A percentile compares a stretch with the other conserved stretches of the same genome.
phyloP scores from a whole-genome alignment of 768 basidiomycete species.

The Imleria badia region DNA sequence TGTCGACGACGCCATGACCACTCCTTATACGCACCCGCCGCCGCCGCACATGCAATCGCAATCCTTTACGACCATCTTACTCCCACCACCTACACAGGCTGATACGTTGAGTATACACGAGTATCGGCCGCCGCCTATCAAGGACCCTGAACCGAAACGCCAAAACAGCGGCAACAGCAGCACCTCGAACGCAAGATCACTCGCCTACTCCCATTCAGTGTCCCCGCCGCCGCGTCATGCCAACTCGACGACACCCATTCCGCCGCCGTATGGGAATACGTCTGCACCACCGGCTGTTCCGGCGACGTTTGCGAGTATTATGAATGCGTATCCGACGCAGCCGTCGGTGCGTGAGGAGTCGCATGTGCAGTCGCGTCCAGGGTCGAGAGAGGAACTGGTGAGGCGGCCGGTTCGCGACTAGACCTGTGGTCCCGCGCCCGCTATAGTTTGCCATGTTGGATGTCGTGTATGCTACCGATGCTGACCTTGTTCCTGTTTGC shows the following conservation, averaged over 20 bases:
- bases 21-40: conserved; percentile 21
- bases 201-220: conserved; percentile 16
- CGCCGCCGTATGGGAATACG: conserved; percentile 15
- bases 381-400: conserved; percentile 26
- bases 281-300: conserved; percentile 37
- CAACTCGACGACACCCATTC: conserved; percentile 4
- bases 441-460: too few relatives aligned
- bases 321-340: conserved; percentile 62
- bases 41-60: conserved; percentile 21
- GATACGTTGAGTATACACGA: conserved; percentile 34
- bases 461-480: conserved; percentile 5
- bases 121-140: conserved; percentile 28
- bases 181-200: conserved; percentile 10
- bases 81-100: conserved; percentile 26
- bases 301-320: conserved; percentile 64
- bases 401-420: conserved; percentile 18
- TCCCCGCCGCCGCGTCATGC: conserved; percentile 24
- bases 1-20: conserved; percentile 20
- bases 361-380: conserved; percentile 26
- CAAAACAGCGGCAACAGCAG: conserved; percentile 6
- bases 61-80: conserved; percentile 31
- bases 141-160: conserved; percentile 21
- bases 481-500: background rate
- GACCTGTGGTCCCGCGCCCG: background rate
- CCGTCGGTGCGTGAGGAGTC: conserved; percentile 24